These are phyloP conservation scores for Cladosporium sp. DNA, from an alignment of 2,329 filamentous ascomycete genomes.

Conservation along the genomic window DNA sequence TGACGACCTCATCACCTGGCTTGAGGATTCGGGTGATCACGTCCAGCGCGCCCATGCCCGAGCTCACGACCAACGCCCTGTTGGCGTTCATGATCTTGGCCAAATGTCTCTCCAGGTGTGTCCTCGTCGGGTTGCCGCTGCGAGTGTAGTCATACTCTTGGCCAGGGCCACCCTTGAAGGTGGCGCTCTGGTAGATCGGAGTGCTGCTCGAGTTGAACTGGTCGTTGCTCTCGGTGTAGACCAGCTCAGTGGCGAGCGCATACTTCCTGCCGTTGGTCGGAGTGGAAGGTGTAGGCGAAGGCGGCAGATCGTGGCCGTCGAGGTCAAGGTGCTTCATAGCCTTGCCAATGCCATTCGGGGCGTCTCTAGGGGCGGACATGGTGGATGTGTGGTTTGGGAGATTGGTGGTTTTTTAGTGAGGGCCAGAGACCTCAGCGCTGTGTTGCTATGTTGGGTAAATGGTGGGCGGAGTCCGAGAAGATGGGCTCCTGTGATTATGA, in stretches of 20 bases:
- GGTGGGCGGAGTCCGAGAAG: slow-evolving; percentile 19
- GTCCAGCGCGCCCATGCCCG: slow-evolving; percentile 94
- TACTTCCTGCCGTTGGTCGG: slow-evolving; percentile 82
- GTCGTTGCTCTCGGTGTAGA: slow-evolving; percentile 92
- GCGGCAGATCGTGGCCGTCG: slow-evolving; percentile 78
- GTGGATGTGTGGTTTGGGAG: slow-evolving; percentile 13
- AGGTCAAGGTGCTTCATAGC: slow-evolving; percentile 57
- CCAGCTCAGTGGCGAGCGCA: slow-evolving; percentile 89
- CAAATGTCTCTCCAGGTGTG: slow-evolving; percentile 90
- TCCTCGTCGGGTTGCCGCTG: slow-evolving; percentile 92
- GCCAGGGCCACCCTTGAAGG: slow-evolving; percentile 84
- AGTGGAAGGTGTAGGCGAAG: slow-evolving; percentile 87
- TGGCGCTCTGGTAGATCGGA: slow-evolving; percentile 95
- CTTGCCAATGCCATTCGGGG: slow-evolving; percentile 34
- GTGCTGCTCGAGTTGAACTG: slow-evolving; percentile 96
- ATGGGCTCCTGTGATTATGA: slow-evolving; percentile 1
- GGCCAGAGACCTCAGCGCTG: slow-evolving; percentile 27
- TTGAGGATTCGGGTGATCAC: slow-evolving; percentile 87
- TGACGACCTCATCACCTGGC: slow-evolving; percentile 94
- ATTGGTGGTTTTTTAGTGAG: slow-evolving; percentile 25
- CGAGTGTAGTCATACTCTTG: slow-evolving; percentile 97
- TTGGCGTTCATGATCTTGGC: slow-evolving; percentile 98
- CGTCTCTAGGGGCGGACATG: slow-evolving; percentile 22
- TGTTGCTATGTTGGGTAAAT: slow-evolving; percentile 22
- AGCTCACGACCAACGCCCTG: slow-evolving; percentile 86